Conservation (phyloP, 1,139 yeast species). For the Debaryomyces fabryi region DNA sequence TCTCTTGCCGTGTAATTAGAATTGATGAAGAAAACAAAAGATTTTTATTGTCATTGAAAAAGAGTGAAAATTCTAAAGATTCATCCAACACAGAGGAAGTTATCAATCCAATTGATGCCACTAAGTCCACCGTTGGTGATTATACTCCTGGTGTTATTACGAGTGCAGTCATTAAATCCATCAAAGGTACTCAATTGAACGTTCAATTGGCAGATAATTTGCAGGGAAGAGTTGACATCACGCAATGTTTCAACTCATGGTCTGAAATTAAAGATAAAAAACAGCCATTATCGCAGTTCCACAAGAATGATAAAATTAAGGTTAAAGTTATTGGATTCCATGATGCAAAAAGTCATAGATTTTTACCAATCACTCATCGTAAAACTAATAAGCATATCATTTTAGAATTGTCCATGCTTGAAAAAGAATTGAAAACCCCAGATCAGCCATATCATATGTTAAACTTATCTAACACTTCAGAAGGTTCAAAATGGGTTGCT, state of each 20-base stretch:
- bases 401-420: constrained; percentile 65
- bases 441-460: constrained; percentile 28
- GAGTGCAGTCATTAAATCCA: constrained; percentile 59
- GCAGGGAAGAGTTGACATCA: constrained; percentile 78
- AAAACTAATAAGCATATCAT: constrained; percentile 55
- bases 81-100: constrained; percentile 27
- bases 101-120: constrained; percentile 62
- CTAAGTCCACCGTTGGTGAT: constrained; percentile 53
- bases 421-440: constrained; percentile 28
- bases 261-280: constrained; percentile 59
- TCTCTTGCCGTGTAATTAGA: constrained; percentile 64
- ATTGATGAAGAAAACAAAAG: constrained; percentile 69
- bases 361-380: constrained; percentile 68
- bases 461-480: constrained; percentile 40
- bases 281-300: constrained; percentile 64
- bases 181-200: constrained; percentile 75
- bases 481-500: constrained; percentile 48
- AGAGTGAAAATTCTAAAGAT: constrained; percentile 23
- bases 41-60: constrained; percentile 64
- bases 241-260: constrained; percentile 63
- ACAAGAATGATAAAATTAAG: constrained; percentile 57
- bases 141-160: constrained; percentile 62
- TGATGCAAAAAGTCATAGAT: constrained; percentile 70
- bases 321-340: constrained; percentile 79
- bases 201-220: constrained; percentile 77